A percentile compares a stretch with the other conserved stretches of the same genome.
Conservation (phyloP, 1,284 basidiomycete species). For the Cryptococcus sp. region DNA sequence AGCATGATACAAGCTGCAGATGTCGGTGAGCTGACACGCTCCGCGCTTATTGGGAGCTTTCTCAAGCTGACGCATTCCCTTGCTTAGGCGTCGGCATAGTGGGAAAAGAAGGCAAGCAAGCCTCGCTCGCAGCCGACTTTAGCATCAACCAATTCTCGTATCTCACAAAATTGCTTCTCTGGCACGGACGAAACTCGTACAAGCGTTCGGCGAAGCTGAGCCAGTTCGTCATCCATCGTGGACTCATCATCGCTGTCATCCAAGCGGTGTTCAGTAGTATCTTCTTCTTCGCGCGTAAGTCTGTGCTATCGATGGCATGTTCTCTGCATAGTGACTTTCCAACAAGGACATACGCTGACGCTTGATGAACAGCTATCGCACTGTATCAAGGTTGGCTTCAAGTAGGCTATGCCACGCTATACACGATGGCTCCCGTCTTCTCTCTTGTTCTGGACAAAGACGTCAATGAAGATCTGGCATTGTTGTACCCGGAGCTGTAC, state of each 20-base stretch:
- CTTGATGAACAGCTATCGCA: constrained; percentile 66
- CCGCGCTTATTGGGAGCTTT: too few relatives aligned
- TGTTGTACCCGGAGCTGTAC: constrained; percentile 96
- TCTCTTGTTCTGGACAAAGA: constrained; percentile 94
- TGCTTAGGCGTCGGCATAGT: constrained; percentile 88
- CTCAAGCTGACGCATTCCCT: constrained; percentile 1
- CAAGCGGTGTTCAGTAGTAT: constrained; percentile 96
- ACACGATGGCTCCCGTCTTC: constrained; percentile 98
- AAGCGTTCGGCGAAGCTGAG: constrained; percentile 96
- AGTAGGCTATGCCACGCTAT: constrained; percentile 96
- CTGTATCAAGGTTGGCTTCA: constrained; percentile 98
- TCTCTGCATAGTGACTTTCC: background rate
- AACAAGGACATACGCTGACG: constrained; percentile 3
- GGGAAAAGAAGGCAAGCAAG: constrained; percentile 98
- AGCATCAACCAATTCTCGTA: constrained; percentile 94
- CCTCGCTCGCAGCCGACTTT: constrained; percentile 96
- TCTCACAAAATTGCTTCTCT: constrained; percentile 89
- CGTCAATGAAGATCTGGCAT: constrained; percentile 90
- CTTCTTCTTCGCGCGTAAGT: constrained; percentile 87
- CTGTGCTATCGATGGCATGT: too few relatives aligned
- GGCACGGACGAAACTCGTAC: constrained; percentile 91
- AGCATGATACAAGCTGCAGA: constrained; percentile 97
- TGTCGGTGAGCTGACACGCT: constrained; percentile 72
- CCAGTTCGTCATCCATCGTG: constrained; percentile 98
- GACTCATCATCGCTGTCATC: constrained; percentile 96